Evolutionary conservation across 768 basidiomycete genomes (phyloP).

Genomic region (Paxillus ammoniavirescens): DNA sequence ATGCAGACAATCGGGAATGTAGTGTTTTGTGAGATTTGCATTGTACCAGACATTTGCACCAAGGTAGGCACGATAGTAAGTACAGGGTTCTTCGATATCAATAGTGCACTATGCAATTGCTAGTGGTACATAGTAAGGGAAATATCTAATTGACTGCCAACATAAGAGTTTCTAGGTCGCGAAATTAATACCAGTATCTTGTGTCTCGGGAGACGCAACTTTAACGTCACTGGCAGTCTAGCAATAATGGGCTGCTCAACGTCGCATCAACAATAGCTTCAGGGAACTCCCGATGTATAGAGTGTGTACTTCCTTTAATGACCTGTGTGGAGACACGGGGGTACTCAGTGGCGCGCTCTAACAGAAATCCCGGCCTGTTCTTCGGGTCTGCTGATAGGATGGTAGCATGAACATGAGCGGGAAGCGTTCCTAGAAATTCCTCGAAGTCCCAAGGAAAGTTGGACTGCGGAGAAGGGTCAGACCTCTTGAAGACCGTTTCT

Average conservation of each 20-base stretch:
- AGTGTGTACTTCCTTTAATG: background rate
- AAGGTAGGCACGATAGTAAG: too few relatives aligned
- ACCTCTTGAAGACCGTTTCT: background rate
- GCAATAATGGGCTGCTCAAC: background rate
- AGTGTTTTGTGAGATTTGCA: too few relatives aligned
- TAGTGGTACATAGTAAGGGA: too few relatives aligned
- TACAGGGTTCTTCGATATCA: background rate
- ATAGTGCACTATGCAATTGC: too few relatives aligned
- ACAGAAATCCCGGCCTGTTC: background rate
- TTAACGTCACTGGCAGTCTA: background rate
- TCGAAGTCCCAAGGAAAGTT: constrained; percentile 2
- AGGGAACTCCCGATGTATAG: background rate
- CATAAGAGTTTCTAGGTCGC: background rate
- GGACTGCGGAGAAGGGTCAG: background rate
- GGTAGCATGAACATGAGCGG: background rate
- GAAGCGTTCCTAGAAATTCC: background rate
- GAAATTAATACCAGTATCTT: background rate
- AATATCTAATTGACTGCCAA: too few relatives aligned
- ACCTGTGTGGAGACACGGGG: background rate
- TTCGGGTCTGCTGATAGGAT: background rate
- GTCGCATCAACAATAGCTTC: constrained; percentile 1
- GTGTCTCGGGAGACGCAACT: background rate
- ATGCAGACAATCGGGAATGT: too few relatives aligned
- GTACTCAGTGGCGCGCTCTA: background rate
- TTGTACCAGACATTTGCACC: too few relatives aligned